Percentiles rank a stretch among this genome's conserved stretches.
These are phyloP conservation scores for Saccharum hybrid DNA, from an alignment of 202 grass and related monocot genomes.

Conservation along the genomic window DNA sequence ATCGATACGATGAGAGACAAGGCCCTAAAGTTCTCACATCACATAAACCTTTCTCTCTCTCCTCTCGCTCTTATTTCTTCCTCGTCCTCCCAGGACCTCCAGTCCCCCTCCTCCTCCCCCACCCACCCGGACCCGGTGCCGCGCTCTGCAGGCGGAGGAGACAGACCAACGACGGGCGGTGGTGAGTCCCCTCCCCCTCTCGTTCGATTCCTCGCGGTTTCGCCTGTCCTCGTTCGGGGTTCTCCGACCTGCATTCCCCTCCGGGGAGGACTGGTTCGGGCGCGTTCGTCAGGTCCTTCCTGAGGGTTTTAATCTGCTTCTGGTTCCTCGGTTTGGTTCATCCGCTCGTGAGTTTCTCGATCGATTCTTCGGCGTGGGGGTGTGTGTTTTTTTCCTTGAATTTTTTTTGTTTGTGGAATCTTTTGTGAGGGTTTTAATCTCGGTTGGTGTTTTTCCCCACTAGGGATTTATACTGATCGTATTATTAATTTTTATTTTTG, in stretches of 20 bases:
- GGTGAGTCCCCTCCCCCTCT: not conserved
- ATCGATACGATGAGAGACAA: no score
- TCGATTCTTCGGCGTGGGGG: not conserved
- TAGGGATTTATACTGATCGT: not conserved
- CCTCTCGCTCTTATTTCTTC: constrained; percentile 25
- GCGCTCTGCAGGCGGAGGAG: constrained; percentile 32
- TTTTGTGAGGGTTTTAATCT: constrained; percentile 27
- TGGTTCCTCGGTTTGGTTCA: not conserved
- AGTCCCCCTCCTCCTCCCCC: constrained; percentile 7
- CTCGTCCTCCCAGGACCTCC: constrained; percentile 38
- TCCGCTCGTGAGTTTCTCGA: not conserved
- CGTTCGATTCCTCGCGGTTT: constrained; percentile 26
- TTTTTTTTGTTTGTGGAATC: not conserved
- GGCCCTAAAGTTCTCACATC: constrained; percentile 38
- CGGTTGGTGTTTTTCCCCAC: not conserved
- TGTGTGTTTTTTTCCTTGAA: not conserved
- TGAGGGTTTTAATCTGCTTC: constrained; percentile 13
- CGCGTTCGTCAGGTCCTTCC: not conserved
- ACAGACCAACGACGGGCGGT: constrained; percentile 7
- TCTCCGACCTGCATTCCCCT: constrained; percentile 41
- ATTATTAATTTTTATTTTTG: not conserved
- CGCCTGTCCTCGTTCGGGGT: not conserved
- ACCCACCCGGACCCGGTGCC: constrained; percentile 20
- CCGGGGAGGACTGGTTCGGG: not conserved
- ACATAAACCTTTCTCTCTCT: constrained; percentile 43